Conservation (phyloP, 2,329 filamentous ascomycete species). For the Botryotinia narcissicola region DNA sequence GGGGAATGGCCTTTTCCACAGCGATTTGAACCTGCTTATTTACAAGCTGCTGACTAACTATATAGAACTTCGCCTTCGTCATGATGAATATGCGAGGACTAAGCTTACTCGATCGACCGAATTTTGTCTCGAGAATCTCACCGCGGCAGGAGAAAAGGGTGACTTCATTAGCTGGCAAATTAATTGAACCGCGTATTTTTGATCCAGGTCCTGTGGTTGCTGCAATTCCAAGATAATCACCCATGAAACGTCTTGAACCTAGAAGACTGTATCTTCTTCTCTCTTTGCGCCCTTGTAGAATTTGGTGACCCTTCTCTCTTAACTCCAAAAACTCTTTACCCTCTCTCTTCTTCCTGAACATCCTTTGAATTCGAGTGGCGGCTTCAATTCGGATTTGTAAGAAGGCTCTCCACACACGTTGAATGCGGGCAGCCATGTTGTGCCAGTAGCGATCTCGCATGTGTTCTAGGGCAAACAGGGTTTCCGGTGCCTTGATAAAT, state of each 20-base stretch:
- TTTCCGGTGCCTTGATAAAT: constrained; percentile 98
- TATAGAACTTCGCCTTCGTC: constrained; percentile 82
- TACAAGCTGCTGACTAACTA: constrained; percentile 79
- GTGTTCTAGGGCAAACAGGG: constrained; percentile 90
- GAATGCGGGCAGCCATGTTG: constrained; percentile 98
- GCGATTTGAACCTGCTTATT: constrained; percentile 80
- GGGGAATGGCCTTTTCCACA: constrained; percentile 75
- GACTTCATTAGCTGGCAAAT: constrained; percentile 69
- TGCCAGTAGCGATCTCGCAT: constrained; percentile 99
- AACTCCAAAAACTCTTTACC: constrained; percentile 86
- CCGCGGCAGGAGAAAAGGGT: constrained; percentile 87
- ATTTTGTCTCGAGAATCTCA: constrained; percentile 88
- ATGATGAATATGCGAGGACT: constrained; percentile 82
- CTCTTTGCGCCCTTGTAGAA: constrained; percentile 85
- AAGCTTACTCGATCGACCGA: constrained; percentile 92
- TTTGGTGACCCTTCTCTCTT: constrained; percentile 79
- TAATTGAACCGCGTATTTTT: constrained; percentile 72
- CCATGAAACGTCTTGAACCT: constrained; percentile 87
- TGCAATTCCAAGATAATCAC: constrained; percentile 89
- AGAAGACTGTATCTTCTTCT: constrained; percentile 86
- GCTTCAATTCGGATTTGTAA: constrained; percentile 89
- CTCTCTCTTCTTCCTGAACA: constrained; percentile 91
- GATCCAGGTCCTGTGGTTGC: constrained; percentile 77
- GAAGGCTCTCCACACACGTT: constrained; percentile 96
- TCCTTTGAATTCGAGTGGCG: constrained; percentile 88